phyloP scores from a whole-genome alignment of 139 green algal species.

The Chlamydomonas applanata region DNA sequence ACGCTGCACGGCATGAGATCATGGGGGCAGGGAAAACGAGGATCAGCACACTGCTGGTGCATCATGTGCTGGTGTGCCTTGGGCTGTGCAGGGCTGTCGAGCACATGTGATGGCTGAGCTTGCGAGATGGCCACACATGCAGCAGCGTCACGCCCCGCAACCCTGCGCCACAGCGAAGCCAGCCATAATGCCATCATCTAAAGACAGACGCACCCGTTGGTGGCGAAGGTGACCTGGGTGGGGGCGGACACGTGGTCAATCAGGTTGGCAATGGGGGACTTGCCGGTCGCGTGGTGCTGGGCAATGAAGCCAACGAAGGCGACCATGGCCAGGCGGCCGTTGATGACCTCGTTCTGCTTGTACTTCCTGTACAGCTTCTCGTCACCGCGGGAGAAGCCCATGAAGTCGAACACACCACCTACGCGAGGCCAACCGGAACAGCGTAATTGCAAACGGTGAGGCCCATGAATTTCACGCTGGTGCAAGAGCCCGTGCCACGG shows the following conservation, averaged over 20 bases:
- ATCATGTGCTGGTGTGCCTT: background rate
- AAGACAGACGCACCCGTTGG: constrained; percentile 44
- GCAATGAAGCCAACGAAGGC: constrained; percentile 69
- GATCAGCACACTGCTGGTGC: background rate
- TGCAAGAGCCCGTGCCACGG: too few species aligned
- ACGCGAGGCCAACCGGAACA: background rate
- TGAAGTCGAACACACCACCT: constrained; percentile 77
- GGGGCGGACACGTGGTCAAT: constrained; percentile 46
- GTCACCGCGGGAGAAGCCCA: constrained; percentile 72
- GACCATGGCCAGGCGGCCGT: constrained; percentile 73
- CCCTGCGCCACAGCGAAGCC: too few species aligned
- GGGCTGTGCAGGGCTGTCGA: too few species aligned
- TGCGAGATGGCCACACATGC: too few species aligned
- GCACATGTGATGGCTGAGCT: too few species aligned
- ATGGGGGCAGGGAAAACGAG: background rate
- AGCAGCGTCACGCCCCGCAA: background rate
- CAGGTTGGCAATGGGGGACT: constrained; percentile 69
- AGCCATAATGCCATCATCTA: background rate
- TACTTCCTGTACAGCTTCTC: constrained; percentile 60
- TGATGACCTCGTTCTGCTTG: constrained; percentile 90
- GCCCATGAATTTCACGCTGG: too few species aligned
- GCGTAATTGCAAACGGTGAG: too few species aligned
- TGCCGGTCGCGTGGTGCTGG: constrained; percentile 82
- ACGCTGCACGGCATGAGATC: background rate
- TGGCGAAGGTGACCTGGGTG: constrained; percentile 59